Evolutionary conservation across 257 asterid genomes (phyloP).

Genomic region (Schizonepeta tenuifolia): DNA sequence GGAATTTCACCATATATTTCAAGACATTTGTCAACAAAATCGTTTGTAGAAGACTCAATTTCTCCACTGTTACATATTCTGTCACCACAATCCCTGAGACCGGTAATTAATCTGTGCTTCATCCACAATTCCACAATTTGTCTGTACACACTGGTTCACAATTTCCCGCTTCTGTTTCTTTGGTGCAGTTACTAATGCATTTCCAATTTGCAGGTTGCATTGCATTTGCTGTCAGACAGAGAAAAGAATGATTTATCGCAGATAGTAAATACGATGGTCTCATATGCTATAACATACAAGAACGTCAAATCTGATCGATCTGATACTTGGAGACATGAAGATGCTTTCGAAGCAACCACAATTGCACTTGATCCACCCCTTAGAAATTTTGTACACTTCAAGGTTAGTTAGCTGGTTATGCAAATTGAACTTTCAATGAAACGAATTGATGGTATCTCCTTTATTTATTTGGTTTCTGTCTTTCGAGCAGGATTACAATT

Average conservation of each 20-base stretch:
- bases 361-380: constrained; percentile 87
- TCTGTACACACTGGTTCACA: constrained; percentile 4
- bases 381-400: constrained; percentile 61
- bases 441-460: constrained; percentile 14
- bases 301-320: constrained; percentile 59
- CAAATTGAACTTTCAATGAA: constrained; percentile 2
- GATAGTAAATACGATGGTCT: constrained; percentile 78
- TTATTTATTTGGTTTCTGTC: constrained; percentile 25
- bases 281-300: constrained; percentile 85
- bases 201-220: constrained; percentile 66
- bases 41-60: constrained; percentile 78
- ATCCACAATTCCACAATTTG: background rate
- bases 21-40: constrained; percentile 83
- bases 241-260: constrained; percentile 66
- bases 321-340: constrained; percentile 51
- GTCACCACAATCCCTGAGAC: constrained; percentile 84
- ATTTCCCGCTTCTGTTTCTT: constrained; percentile 18
- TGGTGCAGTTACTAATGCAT: constrained; percentile 30
- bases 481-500: constrained; percentile 65
- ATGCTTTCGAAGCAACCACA: constrained; percentile 56
- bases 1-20: constrained; percentile 76
- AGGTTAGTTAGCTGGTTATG: constrained; percentile 51
- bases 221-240: constrained; percentile 80
- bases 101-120: constrained; percentile 54
- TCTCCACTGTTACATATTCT: constrained; percentile 84